Evolutionary conservation across 2,329 filamentous ascomycete species (phyloP), one percentile per base, ranked within the genome.

Genomic region (Fusarium piperis): DNA sequence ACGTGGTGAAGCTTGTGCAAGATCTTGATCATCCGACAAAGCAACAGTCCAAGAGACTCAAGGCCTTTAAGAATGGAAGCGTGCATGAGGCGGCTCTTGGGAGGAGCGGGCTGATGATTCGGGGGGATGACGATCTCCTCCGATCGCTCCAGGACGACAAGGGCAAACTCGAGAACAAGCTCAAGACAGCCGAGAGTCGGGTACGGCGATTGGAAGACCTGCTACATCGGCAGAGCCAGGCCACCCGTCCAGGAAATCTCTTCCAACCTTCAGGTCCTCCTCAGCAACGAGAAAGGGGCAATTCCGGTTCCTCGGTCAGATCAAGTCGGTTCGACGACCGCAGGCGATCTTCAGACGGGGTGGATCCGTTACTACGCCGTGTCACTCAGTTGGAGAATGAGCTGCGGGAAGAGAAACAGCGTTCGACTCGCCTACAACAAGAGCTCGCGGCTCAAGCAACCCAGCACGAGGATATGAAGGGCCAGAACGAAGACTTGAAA

Each of bases 41-140:
- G 75, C 94, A 96, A 79, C 95, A 97, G 78, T 89, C 91, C 67
- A 95, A 94, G 80, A 90, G 94, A 64, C 89, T 96, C 8, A 97
- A 95, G 79, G 94, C 94, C 6, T 98, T 99, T 85, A 98, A 98
- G 79, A 96, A 97, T 78, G 96, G 96, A 16, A 98, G 96, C 78
- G 89, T 98, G 38, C 94, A 98, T 76, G 96, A 98, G 79, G 92
- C 92, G n/a, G 90, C 90, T 3, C 88, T 98, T 68, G 94, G 94
- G n/a, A 90, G 92, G 76, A 97, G 93, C 72, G 95, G 94, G 1
- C 87, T 98, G 11, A 83, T 97, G 76, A 89, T 97, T 15, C 91
- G 94, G 39, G 94, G 94, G n/a, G 93, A 96, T 68, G 94, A 97
- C 76, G 95, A 98, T 70, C 85, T 95, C 68, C 87, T 93, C 35